Conservation (phyloP, 2,329 filamentous ascomycete genomes). For the Tympanopsis confertula region DNA sequence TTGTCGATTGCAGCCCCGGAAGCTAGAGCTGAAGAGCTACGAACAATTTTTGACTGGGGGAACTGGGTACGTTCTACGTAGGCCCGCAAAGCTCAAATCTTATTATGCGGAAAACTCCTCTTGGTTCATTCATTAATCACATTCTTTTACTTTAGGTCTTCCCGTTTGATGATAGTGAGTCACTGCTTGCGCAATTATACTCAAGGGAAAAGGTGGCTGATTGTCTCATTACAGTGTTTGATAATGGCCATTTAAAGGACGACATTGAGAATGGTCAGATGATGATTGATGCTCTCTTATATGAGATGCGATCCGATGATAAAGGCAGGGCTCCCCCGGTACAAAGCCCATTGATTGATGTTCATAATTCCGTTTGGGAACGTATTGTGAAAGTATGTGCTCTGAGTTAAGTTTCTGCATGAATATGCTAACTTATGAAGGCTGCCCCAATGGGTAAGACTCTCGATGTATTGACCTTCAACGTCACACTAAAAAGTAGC, state of each 20-base stretch:
- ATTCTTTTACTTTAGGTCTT: too few relatives aligned
- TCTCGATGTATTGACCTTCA: too few relatives aligned
- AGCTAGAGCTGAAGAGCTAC: not conserved
- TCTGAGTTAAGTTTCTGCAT: too few relatives aligned
- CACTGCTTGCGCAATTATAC: not conserved
- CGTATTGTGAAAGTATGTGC: not conserved
- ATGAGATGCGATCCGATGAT: not conserved
- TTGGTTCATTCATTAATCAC: too few relatives aligned
- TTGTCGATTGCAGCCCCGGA: not conserved
- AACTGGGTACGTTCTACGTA: too few relatives aligned
- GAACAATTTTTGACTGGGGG: not conserved
- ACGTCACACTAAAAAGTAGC: too few relatives aligned
- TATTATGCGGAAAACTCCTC: too few relatives aligned
- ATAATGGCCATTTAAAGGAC: not conserved
- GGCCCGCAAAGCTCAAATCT: too few relatives aligned
- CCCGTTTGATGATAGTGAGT: constrained; percentile 1
- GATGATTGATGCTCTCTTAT: not conserved
- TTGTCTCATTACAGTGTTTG: not conserved
- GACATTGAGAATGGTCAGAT: not conserved
- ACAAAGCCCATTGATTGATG: not conserved
- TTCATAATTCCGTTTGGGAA: not conserved
- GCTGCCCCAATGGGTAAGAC: not conserved
- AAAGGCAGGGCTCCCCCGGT: not conserved
- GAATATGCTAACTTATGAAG: not conserved
- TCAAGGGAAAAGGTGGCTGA: not conserved